Evolutionary conservation across 108 stramenopile species (phyloP).

Genomic region (Aurantiochytrium sp.): DNA sequence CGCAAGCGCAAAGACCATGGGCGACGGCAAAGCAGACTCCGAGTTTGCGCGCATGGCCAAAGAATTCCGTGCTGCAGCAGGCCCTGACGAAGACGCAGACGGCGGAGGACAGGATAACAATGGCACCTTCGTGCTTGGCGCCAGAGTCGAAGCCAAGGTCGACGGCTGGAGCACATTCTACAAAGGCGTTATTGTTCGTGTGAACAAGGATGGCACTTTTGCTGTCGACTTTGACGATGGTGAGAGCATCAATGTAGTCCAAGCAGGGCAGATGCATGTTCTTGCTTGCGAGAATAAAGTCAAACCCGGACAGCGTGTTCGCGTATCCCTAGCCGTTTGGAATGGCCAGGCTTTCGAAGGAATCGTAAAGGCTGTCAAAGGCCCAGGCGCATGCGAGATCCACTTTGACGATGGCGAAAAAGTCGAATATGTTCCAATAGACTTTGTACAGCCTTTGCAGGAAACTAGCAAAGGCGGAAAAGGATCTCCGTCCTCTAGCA

Average conservation of each 20-base stretch:
- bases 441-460: neutral
- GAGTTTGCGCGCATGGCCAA: no score
- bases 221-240: neutral
- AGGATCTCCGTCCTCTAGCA: neutral
- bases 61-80: no score
- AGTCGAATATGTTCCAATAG: neutral
- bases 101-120: no score
- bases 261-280: neutral
- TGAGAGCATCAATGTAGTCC: neutral
- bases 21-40: no score
- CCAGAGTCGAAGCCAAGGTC: neutral
- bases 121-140: neutral
- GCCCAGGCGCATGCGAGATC: neutral
- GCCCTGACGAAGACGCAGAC: no score
- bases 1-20: no score
- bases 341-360: neutral
- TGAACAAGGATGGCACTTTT: neutral
- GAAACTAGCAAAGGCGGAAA: neutral
- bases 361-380: neutral
- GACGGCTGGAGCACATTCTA: neutral
- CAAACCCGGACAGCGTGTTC: neutral
- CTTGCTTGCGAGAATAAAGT: neutral
- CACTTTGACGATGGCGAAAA: constrained; percentile 7
- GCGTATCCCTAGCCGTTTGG: neutral
- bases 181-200: neutral